Conservation (phyloP, 345 rosid genomes). For the Hibiscus mutabilis region DNA sequence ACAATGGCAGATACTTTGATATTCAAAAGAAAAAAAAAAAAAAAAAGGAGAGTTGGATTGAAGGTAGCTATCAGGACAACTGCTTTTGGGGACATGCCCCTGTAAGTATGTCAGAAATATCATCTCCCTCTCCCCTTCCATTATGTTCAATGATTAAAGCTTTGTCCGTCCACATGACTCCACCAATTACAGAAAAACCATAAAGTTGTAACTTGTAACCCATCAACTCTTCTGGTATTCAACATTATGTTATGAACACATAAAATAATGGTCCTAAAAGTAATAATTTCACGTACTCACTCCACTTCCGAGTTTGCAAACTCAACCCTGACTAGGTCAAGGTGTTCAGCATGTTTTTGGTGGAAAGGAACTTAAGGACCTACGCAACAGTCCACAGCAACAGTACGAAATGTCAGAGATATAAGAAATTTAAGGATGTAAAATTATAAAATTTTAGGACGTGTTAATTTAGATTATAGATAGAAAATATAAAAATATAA, state of each 20-base stretch:
- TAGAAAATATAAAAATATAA: too few relatives aligned
- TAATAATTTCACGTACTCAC: not conserved
- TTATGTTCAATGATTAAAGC: constrained; percentile 25
- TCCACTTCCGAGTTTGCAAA: too few relatives aligned
- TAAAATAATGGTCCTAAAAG: not conserved
- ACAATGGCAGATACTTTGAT: too few relatives aligned
- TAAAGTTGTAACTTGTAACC: not conserved
- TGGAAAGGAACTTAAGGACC: too few relatives aligned
- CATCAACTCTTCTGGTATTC: not conserved
- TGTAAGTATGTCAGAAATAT: constrained; percentile 7
- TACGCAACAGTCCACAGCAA: too few relatives aligned
- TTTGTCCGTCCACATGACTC: constrained; percentile 22
- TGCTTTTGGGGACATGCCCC: constrained; percentile 10
- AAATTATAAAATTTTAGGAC: too few relatives aligned
- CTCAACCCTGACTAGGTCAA: not conserved
- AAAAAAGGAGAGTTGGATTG: constrained; percentile 3
- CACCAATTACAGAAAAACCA: not conserved
- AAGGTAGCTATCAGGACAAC: not conserved
- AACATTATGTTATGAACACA: not conserved
- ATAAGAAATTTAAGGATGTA: too few relatives aligned
- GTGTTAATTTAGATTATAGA: too few relatives aligned
- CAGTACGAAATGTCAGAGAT: too few relatives aligned
- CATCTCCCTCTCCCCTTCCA: constrained; percentile 6
- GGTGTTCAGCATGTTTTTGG: not conserved
- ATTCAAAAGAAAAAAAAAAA: too few relatives aligned